A percentile compares a stretch with the other conserved stretches of the same genome.
Conservation (phyloP, 1,139 yeast genomes). For the Zygosaccharomyces pseudobailii region DNA sequence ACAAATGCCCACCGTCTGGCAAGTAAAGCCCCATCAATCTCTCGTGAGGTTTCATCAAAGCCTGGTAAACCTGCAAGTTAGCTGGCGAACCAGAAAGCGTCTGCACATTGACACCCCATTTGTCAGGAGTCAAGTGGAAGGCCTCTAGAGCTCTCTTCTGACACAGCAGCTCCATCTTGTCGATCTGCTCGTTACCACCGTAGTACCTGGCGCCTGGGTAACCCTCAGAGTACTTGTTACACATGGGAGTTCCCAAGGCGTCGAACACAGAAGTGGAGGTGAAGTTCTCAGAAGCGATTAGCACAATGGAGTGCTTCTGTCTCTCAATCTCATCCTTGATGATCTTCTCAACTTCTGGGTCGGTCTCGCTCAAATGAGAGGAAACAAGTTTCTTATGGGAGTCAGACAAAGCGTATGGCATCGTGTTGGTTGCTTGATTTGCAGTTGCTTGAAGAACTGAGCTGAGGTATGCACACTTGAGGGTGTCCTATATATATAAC, state of each 20-base stretch:
- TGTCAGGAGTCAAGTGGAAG: constrained; percentile 68
- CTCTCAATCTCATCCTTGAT: constrained; percentile 85
- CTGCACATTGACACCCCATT: constrained; percentile 98
- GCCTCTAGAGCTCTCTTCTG: constrained; percentile 92
- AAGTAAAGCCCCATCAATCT: constrained; percentile 95
- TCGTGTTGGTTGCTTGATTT: constrained; percentile 5
- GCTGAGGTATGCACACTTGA: background rate
- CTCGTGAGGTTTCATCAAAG: constrained; percentile 89
- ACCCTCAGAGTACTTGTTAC: constrained; percentile 83
- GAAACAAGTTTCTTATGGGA: constrained; percentile 63
- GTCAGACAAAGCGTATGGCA: constrained; percentile 57
- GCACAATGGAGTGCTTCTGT: constrained; percentile 89
- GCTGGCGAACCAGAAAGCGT: constrained; percentile 97
- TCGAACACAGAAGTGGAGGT: constrained; percentile 95
- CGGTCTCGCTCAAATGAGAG: constrained; percentile 66
- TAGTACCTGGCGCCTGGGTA: constrained; percentile 86
- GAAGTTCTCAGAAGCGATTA: constrained; percentile 96
- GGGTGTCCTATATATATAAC: background rate
- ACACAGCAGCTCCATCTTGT: constrained; percentile 85
- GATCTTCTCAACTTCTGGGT: constrained; percentile 79
- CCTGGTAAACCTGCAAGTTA: constrained; percentile 92
- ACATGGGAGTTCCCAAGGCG: constrained; percentile 96
- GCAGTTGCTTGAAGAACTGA: background rate
- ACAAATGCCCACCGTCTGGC: constrained; percentile 97
- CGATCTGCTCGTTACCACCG: constrained; percentile 92